phyloP scores from a whole-genome alignment of 495 filamentous ascomycete species.

The Penicillium riverlandense region DNA sequence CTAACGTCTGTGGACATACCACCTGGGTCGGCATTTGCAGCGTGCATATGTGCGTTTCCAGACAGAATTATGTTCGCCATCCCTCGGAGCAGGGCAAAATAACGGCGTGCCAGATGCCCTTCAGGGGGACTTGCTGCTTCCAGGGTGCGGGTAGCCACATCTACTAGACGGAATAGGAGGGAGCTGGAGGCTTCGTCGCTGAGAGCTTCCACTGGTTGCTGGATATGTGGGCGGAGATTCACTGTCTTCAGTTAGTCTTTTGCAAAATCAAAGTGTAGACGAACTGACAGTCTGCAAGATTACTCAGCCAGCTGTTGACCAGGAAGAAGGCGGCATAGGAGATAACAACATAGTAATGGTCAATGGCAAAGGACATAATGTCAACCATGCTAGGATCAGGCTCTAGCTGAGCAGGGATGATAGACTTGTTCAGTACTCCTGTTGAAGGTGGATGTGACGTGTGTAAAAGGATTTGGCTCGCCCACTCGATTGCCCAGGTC shows the following conservation, averaged over 20 bases:
- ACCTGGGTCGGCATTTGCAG: too few species aligned
- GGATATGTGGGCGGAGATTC: background rate
- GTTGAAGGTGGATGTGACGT: background rate
- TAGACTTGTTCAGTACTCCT: too few species aligned
- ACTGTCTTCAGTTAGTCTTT: background rate
- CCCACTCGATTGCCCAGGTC: conserved; percentile 2
- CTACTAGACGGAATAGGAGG: background rate
- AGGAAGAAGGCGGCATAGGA: background rate
- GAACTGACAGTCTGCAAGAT: background rate
- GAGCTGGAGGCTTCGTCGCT: background rate
- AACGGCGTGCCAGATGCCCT: conserved; percentile 1
- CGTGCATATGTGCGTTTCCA: too few species aligned
- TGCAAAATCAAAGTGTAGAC: too few species aligned
- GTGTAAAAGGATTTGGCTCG: conserved; percentile 1
- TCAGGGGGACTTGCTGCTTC: conserved; percentile 1
- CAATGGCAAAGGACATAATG: conserved; percentile 1
- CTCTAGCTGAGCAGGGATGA: background rate
- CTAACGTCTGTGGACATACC: too few species aligned
- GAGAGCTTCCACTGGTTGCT: background rate
- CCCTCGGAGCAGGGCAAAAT: background rate
- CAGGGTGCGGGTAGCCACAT: conserved; percentile 1
- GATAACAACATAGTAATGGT: conserved; percentile 3
- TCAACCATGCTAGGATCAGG: background rate
- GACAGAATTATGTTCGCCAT: background rate
- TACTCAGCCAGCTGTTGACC: conserved; percentile 2